Evolutionary conservation across 2,329 filamentous ascomycete genomes (phyloP), one percentile per base, ranked within the genome.

Genomic region (Talaromyces amestolkiae): DNA sequence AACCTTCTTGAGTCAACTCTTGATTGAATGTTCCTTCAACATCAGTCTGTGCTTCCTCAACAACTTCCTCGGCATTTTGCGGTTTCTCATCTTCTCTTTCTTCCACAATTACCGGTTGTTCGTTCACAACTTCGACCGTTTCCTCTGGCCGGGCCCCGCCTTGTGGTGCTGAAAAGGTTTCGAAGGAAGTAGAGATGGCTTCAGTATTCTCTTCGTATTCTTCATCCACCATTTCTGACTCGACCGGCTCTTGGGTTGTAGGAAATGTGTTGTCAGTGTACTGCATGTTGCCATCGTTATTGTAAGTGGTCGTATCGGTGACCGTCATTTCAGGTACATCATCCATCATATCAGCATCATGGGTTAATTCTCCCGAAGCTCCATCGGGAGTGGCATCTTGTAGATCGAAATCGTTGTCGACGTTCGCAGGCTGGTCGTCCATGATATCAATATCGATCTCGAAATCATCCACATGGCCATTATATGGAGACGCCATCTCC

Each of bases 391-490:
- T 77, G 24, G 81, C 73, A 69, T 81, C 75, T 54, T 75, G 73
- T 47, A 79, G 77, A 65, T 77, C 78, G 72, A 79, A 76, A 53
- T 76, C 75, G 64, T 79, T 77, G 69, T 89, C 87, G 69, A 86
- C 82, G 58, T 86, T 79, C 62, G 87, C 85, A 65, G 82, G 80
- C 69, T 87, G 83, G 69, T 87, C 84, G 66, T 88, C 74, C 71
- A 79, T 77, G 66, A 83, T 73, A 69, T 87, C 86, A 67, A 89
- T 80, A 69, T 89, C 86, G 67, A 89, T 86, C 79, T 71, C 84
- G 79, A 71, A 88, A 79, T 81, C 81, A 70, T 85, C 84, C 59
- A 79, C 79, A 63, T 77, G 75, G 3, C 75, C 76, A 35, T 78
- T 72, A 49, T 77, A 77, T 37, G 77, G 77, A 47, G 76, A 77